Base-by-base conservation (phyloP, 768 basidiomycete genomes). In the Cystobasidium ongulense region DNA sequence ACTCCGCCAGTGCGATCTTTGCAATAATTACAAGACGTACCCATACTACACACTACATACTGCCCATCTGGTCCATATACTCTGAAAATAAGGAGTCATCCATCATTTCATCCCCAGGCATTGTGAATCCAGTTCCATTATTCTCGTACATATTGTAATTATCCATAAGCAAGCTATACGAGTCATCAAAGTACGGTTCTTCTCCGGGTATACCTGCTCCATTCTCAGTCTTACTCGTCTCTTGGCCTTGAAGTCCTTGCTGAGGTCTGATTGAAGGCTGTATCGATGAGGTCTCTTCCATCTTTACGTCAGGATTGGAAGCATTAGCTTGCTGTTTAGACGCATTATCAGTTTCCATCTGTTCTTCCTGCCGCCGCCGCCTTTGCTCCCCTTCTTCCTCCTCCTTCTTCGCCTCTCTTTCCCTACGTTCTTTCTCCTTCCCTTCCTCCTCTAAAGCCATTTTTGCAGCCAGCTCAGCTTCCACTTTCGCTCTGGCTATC, bases 41-140 rank as follows among this genome's bases (percentile, higher is more conserved):
- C n/a, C n/a, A 11, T 4, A 27, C 57, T 27, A 59, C 25, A 10
- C 53, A 41, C 29, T 23, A 59, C 57, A 59, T 59, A 59, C 57
- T 59, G 4, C 57, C 57, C 57, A 59, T 59, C 57, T 59, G 57
- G 29, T 59, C 57, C 57, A 59, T 59, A 59, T 59, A 59, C 25
- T 59, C 57, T 11, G 17, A 7, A 35, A 59, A 59, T 27, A 59
- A 23, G 15, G 57, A 59, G 15, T 59, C 57, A 59, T 29, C 33
- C 57, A 59, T 59, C 57, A 59, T 59, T 23, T 59, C 57, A 27
- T 59, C 57, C 11, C 57, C 57, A 11, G 46, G 46, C 46, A 50
- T 50, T 21, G 8, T 50, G 46, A 50, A 50, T 50, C 57, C 57
- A 17, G 33, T 59, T 15, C 57, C 57, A 31, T 59, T 35, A 23